Evolutionary conservation across 2,329 filamentous ascomycete species (phyloP), one percentile per base, ranked within the genome.

Genomic region (Apiospora malaysiana): DNA sequence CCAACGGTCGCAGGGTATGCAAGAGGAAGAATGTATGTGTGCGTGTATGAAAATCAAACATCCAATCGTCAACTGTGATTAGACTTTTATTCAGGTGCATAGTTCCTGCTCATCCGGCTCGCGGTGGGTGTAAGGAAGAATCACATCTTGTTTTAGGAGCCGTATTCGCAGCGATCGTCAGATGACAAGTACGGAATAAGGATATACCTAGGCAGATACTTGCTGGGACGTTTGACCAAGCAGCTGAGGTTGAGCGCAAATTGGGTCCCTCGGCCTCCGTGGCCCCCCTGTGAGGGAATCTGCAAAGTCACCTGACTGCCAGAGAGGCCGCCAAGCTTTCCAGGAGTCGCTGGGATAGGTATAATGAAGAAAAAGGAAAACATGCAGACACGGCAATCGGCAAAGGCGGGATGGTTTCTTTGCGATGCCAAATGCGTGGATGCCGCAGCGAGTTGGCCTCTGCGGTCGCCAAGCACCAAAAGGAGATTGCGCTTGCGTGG

Each of bases 401-500:
- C 56, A 63, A 63, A 32, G 21, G 56, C 32, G 56, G 56, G 32
- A 37, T 63, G 56, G 21, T 32, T 27, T 51, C 23, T n/a, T 63
- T 21, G 23, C 56, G 56, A 63, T 63, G 56, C 56, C 32, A n/a
- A n/a, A n/a, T n/a, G n/a, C n/a, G n/a, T 32, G 6, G 56, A 63
- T 63, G 56, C 56, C 32, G 56, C 56, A 63, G 32, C 27, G 27
- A 40, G 56, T 63, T 63, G 56, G 56, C 32, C 56, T 40, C 27
- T 63, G 56, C 32, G 56, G 27, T 63, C 27, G 56, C 56, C 56
- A 63, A 63, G 56, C 56, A 40, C 9, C 4, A 56, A 56, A 63
- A 63, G 56, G 56, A 63, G 56, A 63, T 63, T 63, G 32, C 56
- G 56, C 27, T 63, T 63, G 56, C 56, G 56, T 63, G 56, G 56